Evolutionary conservation across 202 grass and related monocot genomes (phyloP), one percentile per base, ranked within the genome.

Genomic region (Panicum hallii): DNA sequence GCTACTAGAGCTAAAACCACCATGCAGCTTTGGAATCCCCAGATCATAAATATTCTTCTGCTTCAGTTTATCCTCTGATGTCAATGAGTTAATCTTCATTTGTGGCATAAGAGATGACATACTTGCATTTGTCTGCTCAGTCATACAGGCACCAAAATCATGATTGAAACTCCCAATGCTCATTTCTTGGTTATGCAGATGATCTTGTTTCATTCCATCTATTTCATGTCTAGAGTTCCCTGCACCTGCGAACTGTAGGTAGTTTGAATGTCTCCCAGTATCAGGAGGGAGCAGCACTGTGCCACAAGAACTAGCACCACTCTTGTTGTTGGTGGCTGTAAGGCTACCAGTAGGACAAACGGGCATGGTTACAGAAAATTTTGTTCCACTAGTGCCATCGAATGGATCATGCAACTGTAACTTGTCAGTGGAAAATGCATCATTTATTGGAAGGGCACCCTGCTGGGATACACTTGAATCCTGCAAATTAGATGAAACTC

Each of bases 1-100:
- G 69, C 87, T 86, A 71, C 66, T 91, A 74, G 84, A 88, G 83
- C 58, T 84, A 78, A 89, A 82, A 41, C 88, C 90, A 85, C 84
- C 80, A 46, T 90, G 90, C 69, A 94, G 70, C 62, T 85, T 91
- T 28, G 93, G 70, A 79, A 20, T 90, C 12, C 82, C 84, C 52
- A 88, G 57, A 86, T 83, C 83, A 83, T 88, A 87, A 34, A 26
- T 72, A 56, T 87, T 90, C 67, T 83, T 97, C 81, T 82, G 83
- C 55, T 89, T 94, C 40, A 68, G 43, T 69, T 89, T 90, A 69
- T 86, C 72, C 64, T 88, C 65, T 78, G 80, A 78, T 83, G 65
- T 62, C 17, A 71, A 19, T 41, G 63, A 62, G n/a, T 87, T 52
- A 63, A 50, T 85, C 82, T 84, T 56, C 66, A 86, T 36, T 67